Evolutionary conservation across 108 stramenopile species (phyloP), one percentile per base, ranked within the genome.

Genomic region (Stephanodiscus minutulus): DNA sequence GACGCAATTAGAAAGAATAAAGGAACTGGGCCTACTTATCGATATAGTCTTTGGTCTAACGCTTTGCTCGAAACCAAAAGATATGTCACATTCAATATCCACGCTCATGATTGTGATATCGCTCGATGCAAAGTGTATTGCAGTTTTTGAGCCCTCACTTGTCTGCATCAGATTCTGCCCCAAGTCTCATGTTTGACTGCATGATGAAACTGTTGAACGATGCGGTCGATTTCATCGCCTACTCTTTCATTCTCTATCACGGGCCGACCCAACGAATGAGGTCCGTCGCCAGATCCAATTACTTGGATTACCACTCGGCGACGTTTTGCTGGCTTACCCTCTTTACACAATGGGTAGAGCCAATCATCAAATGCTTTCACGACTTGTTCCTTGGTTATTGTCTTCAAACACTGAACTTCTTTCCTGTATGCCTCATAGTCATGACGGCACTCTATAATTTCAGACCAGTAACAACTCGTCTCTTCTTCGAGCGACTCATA

Each of bases 401-500:
- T 37, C 63, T 77, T 62, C 21, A 95, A 66, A 21, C 73, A 80
- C 12, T 82, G 70, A 10, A 82, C 94, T 72, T 95, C 94, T 18
- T 86, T 81, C 11, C 88, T 71, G 22, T 86, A 56, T 0, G 70
- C 71, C 61, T 95, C 84, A 81, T 86, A 95, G 20, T 84, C 77
- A 48, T 77, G 90, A 9, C 90, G 76, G 15, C 85, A 76, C 60
- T 95, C 89, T 17, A 63, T 74, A 36, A 89, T 93, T 68, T 87
- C 88, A 22, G 70, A 58, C 89, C 91, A 92, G 63, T 85, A 73
- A 37, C 66, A 64, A 52, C 54, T 61, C 7, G 62, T 65, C 77
- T 89, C 88, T 18, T 95, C 94, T 13, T 86, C 73, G 41, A 95
- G 67, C 20, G 90, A 92, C 53, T 92, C 86, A 67, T 81, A 88